phyloP scores from a whole-genome alignment of 805 yeast genomes.

The Clavispora asparagi region DNA sequence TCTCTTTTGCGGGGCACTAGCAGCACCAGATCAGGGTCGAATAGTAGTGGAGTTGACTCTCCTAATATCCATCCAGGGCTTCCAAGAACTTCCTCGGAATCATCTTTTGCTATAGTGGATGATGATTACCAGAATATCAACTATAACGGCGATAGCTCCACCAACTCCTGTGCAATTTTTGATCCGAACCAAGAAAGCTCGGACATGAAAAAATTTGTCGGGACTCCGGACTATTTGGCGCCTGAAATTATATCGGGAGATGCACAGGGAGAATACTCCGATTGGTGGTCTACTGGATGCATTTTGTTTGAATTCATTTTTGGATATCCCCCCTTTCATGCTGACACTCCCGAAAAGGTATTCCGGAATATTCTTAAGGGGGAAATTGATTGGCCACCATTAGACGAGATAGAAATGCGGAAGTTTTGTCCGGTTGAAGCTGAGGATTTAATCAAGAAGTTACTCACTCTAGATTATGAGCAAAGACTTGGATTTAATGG shows the following conservation, averaged over 20 bases:
- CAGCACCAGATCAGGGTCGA: slow-evolving; percentile 24
- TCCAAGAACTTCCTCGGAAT: slow-evolving; percentile 48
- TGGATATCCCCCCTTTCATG: slow-evolving; percentile 96
- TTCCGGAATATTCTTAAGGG: slow-evolving; percentile 76
- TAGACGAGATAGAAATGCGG: slow-evolving; percentile 48
- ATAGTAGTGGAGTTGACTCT: slow-evolving; percentile 40
- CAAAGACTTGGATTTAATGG: slow-evolving; percentile 76
- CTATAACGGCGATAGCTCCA: slow-evolving; percentile 16
- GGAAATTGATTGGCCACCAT: slow-evolving; percentile 78
- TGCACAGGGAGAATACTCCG: slow-evolving; percentile 80
- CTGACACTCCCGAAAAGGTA: slow-evolving; percentile 68
- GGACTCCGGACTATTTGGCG: slow-evolving; percentile 96
- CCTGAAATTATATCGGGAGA: slow-evolving; percentile 91
- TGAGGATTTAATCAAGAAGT: slow-evolving; percentile 60
- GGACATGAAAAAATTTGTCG: slow-evolving; percentile 69
- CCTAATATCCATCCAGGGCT: slow-evolving; percentile 46
- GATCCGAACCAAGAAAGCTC: slow-evolving; percentile 55
- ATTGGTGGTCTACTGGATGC: slow-evolving; percentile 99
- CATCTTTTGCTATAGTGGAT: slow-evolving; percentile 51
- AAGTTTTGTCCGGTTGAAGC: slow-evolving; percentile 60
- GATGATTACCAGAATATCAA: slow-evolving; percentile 35
- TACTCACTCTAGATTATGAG: slow-evolving; percentile 60
- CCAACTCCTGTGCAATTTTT: slow-evolving; percentile 53
- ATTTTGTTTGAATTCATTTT: slow-evolving; percentile 85
- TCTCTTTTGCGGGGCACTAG: slow-evolving; percentile 13